Base-by-base conservation (phyloP, 148 eudicot species). In the Amaranthus cruentus region DNA sequence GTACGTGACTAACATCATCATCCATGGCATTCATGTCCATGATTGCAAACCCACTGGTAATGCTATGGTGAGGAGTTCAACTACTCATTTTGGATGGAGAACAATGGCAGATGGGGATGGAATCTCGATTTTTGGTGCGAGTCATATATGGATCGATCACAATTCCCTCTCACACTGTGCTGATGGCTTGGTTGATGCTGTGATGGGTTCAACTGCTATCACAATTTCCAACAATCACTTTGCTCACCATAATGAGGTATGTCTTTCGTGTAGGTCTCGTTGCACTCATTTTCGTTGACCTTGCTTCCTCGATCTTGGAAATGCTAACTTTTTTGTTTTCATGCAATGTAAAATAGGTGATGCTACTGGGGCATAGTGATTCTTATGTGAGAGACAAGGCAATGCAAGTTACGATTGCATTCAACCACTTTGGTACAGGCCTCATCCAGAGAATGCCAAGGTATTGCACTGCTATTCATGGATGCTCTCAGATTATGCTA, bases 371-470 rank as follows among this genome's bases (percentile, higher is more conserved):
- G 0, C 96, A 90, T 43, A 92, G 98, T 81, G 98, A 92, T 79
- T 80, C 90, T 5, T 88, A 92, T 73, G 74, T 46, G 9, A 82
- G 81, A 73, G 98, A 92, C 81, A 90, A 87, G 82, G 83, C 78
- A 69, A 92, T 92, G 98, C 98, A 92, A 79, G 96, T 92, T 43
- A 92, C 98, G 6, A 87, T 92, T 65, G 98, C 98, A 48, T 92
- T 85, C 85, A 92, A 92, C 84, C 98, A 92, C 80, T 92, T 92
- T 78, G 98, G 96, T 62, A 83, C 87, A 60, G 96, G 96, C n/a
- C 88, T 92, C 47, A 88, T 84, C 62, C 98, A 92, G 85, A 90
- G 98, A 81, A 92, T 92, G 98, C 98, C 98, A 58, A 92, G 96
- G 98, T 91, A 87, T 18, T 46, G 54, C 60, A 53, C 21, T 21